Evolutionary conservation across 2,329 filamentous ascomycete genomes (phyloP), one percentile per base, ranked within the genome.

Genomic region (Venturia pyrina): DNA sequence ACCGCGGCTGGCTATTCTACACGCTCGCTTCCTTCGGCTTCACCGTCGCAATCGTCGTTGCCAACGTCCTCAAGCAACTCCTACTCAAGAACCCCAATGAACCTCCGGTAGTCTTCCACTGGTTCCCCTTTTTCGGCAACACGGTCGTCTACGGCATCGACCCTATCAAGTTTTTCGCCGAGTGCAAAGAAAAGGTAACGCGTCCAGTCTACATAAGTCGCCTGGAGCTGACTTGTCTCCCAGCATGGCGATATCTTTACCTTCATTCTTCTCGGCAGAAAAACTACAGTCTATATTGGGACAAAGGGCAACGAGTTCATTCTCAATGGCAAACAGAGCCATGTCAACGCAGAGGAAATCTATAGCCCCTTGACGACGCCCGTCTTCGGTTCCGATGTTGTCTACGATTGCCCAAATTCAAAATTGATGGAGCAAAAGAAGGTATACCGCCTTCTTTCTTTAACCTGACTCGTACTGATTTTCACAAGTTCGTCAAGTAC

Each of bases 351-450:
- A 44, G 92, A 96, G 78, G 91, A 96, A 72, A 90, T 96, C 69
- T 96, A 96, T 78, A 88, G 85, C 65, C 88, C 90, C 66, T 82
- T 96, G 66, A 85, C 82, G 32, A 86, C 84, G 6, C 85, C 85
- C 57, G 85, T 87, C 3, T 96, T 96, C 74, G 91, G 91, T 70
- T 87, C 86, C 71, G 88, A 93, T 78, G 91, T 96, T 34, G 90
- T 96, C 65, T 96, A 96, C 75, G 91, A 96, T 75, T 95, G 91
- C 78, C 90, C 91, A 53, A 96, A 96, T 75, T 83, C 90, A 67
- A 96, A 96, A 79, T 84, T 96, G 73, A 96, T 96, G 91, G 91
- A 96, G 80, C 91, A 96, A 82, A 96, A 96, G 82, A 95, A 93
- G 86, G 90, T 92, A 75, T 68, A 78, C 66, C 60, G 21, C 1